Evolutionary conservation across 2,329 filamentous ascomycete genomes (phyloP).

Genomic region (Capronia americana): DNA sequence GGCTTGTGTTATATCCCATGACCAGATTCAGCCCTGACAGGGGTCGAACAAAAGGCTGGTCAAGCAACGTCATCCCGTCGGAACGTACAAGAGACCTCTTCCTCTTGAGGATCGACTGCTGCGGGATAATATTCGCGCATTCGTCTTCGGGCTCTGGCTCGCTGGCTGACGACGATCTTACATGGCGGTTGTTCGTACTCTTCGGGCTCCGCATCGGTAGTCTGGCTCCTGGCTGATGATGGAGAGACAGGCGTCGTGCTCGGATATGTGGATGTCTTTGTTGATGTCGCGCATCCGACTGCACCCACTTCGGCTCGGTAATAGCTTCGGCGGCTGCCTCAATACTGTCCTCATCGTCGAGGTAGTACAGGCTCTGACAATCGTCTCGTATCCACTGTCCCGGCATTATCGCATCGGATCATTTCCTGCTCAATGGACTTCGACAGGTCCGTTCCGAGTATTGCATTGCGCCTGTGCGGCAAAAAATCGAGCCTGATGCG

Average conservation of each 20-base stretch:
- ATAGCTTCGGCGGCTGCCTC: neutral
- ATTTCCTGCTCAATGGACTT: neutral
- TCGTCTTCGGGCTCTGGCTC: neutral
- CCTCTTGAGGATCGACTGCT: conserved; percentile 2
- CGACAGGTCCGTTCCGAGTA: neutral
- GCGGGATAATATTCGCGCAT: neutral
- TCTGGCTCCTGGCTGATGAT: neutral
- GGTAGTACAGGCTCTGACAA: conserved; percentile 16
- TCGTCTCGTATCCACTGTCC: conserved; percentile 23
- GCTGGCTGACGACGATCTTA: neutral
- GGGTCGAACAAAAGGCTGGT: conserved; percentile 19
- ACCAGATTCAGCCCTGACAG: conserved; percentile 9
- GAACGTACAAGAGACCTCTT: neutral
- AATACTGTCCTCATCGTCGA: conserved; percentile 7
- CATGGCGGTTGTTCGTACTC: neutral
- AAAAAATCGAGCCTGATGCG: neutral
- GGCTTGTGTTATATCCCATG: conserved; percentile 28
- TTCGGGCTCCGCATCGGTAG: neutral
- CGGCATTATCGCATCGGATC: conserved; percentile 12
- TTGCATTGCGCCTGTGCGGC: neutral
- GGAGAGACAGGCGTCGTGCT: neutral
- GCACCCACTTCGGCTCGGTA: neutral
- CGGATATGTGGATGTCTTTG: neutral
- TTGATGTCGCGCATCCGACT: neutral
- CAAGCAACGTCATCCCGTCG: neutral